Conservation (phyloP, 805 yeast species). For the Jamesozyma piceae region DNA sequence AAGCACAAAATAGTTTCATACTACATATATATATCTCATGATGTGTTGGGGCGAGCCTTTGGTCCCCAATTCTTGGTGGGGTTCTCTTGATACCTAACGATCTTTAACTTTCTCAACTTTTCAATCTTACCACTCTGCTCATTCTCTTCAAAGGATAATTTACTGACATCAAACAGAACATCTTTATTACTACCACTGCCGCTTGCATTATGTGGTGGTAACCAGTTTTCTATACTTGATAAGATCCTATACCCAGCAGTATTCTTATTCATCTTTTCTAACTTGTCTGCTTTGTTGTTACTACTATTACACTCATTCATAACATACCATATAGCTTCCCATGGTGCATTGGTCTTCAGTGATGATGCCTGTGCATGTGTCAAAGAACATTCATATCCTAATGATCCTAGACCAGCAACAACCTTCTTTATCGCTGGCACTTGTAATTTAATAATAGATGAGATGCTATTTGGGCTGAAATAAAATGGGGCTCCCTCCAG, state of each 20-base stretch:
- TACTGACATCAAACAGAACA: constrained; percentile 9
- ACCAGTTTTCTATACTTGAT: constrained; percentile 28
- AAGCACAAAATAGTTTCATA: too few species aligned
- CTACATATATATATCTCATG: constrained; percentile 1
- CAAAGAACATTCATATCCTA: constrained; percentile 73
- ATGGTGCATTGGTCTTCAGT: constrained; percentile 84
- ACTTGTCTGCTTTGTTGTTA: constrained; percentile 27
- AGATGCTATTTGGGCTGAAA: constrained; percentile 66
- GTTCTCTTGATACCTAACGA: constrained; percentile 82
- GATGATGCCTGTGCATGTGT: constrained; percentile 86
- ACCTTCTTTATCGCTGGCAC: constrained; percentile 70
- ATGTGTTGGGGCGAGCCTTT: constrained; percentile 56
- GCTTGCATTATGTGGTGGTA: constrained; percentile 1
- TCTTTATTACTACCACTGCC: constrained; percentile 1
- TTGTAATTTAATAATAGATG: constrained; percentile 69
- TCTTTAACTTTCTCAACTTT: constrained; percentile 59
- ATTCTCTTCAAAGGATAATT: constrained; percentile 49
- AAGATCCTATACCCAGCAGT: constrained; percentile 53
- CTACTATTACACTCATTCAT: constrained; percentile 48
- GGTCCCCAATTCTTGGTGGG: constrained; percentile 98
- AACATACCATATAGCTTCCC: constrained; percentile 67
- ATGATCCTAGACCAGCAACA: constrained; percentile 72
- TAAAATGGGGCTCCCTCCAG: constrained; percentile 62
- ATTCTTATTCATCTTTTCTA: constrained; percentile 37
- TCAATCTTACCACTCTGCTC: constrained; percentile 49